Evolutionary conservation across 176 grass and related monocot genomes (phyloP).

Genomic region (Urochloa ruziziensis): DNA sequence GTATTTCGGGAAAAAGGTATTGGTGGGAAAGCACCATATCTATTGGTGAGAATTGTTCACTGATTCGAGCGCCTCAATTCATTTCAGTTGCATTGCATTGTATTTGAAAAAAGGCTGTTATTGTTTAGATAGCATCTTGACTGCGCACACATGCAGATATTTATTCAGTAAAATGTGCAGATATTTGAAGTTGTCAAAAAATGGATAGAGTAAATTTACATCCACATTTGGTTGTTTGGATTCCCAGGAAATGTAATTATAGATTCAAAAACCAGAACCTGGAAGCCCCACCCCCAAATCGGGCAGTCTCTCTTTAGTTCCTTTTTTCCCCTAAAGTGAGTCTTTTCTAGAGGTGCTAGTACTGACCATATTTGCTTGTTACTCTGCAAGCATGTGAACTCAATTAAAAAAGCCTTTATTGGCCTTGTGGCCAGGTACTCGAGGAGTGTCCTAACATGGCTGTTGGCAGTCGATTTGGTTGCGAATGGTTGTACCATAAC

Average conservation of each 20-base stretch:
- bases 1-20: constrained; percentile 31
- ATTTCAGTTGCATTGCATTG: constrained; percentile 1
- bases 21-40: constrained; percentile 32
- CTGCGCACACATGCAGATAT: neutral
- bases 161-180: neutral
- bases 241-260: neutral
- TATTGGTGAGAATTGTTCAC: constrained; percentile 29
- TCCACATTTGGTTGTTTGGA: neutral
- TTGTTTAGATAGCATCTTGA: neutral
- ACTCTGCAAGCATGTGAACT: neutral
- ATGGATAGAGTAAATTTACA: neutral
- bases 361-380: neutral
- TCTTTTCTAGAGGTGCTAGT: neutral
- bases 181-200: neutral
- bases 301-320: neutral
- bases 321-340: neutral
- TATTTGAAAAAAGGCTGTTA: neutral
- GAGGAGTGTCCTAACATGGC: neutral
- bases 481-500: neutral
- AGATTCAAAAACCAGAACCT: neutral
- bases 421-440: neutral
- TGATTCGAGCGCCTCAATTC: neutral
- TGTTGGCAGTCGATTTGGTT: neutral
- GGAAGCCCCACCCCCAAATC: neutral
- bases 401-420: neutral